Evolutionary conservation across 1,139 yeast species (phyloP).

Genomic region (Lodderomyces pseudojiufengensis): DNA sequence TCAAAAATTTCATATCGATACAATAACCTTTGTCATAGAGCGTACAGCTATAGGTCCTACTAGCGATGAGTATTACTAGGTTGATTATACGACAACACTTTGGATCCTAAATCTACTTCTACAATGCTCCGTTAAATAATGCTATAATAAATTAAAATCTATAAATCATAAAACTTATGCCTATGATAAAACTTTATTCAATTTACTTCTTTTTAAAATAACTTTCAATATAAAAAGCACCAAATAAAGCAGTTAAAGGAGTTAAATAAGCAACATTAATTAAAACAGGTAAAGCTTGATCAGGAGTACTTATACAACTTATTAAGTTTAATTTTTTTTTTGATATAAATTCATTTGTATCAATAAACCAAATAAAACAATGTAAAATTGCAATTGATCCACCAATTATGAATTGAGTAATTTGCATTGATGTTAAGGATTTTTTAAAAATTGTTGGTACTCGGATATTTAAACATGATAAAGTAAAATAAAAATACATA

Average conservation of each 20-base stretch:
- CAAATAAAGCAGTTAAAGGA: conserved; percentile 69
- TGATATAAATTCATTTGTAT: conserved; percentile 30
- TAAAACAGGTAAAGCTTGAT: conserved; percentile 60
- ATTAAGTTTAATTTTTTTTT: conserved; percentile 24
- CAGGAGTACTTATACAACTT: conserved; percentile 57
- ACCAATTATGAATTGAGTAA: conserved; percentile 66
- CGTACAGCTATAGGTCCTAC: too few species aligned
- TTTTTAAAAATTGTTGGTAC: conserved; percentile 61
- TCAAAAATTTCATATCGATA: too few species aligned
- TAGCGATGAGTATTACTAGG: too few species aligned
- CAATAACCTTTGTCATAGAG: too few species aligned
- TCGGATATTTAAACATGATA: conserved; percentile 56
- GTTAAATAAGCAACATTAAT: conserved; percentile 65
- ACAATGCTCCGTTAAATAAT: too few species aligned
- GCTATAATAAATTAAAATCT: too few species aligned
- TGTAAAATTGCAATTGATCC: conserved; percentile 66
- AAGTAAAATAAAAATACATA: conserved; percentile 71
- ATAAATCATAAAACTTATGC: too few species aligned
- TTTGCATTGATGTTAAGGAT: conserved; percentile 64
- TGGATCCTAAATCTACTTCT: too few species aligned
- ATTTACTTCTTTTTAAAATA: conserved; percentile 42
- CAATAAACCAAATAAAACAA: conserved; percentile 58
- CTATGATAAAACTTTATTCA: too few species aligned
- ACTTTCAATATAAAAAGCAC: conserved; percentile 65
- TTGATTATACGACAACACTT: too few species aligned